Conservation (phyloP, 208 protist genomes). For the Angomonas deanei region DNA sequence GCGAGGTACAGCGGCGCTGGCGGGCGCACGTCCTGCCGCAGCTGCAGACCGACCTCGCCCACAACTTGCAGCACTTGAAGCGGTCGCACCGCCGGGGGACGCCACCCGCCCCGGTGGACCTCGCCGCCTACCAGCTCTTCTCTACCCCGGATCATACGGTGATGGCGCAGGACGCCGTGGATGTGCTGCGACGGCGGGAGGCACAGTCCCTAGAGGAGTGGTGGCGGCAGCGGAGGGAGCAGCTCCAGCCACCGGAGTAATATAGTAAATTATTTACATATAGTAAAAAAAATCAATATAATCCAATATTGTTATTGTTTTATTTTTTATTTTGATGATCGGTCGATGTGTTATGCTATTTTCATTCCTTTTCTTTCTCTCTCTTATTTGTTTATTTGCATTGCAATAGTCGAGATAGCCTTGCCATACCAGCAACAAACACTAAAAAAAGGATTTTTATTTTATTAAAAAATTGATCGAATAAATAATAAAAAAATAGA, state of each 20-base stretch:
- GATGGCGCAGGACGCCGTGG: constrained; percentile 74
- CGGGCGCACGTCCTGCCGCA: constrained; percentile 56
- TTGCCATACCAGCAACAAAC: no score
- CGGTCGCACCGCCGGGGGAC: constrained; percentile 33
- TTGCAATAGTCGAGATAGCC: no score
- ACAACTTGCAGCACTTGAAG: constrained; percentile 71
- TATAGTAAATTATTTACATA: not conserved
- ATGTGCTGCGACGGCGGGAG: constrained; percentile 71
- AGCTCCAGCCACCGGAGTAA: constrained; percentile 67
- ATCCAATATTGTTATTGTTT: not conserved
- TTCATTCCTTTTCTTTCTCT: constrained; percentile 1
- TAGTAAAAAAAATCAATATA: not conserved
- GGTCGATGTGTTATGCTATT: constrained; percentile 1
- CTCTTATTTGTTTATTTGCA: constrained; percentile 6
- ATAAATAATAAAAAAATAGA: constrained; percentile 5
- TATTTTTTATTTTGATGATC: not conserved
- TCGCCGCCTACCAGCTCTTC: constrained; percentile 76
- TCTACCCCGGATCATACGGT: constrained; percentile 60
- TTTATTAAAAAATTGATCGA: no score
- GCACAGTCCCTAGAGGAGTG: constrained; percentile 56
- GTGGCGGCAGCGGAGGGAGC: constrained; percentile 65
- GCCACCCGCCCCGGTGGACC: constrained; percentile 16
- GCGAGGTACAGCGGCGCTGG: constrained; percentile 72
- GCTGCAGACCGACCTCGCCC: constrained; percentile 73
- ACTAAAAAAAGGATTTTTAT: constrained; percentile 4